Conservation (phyloP, 352 stramenopile genomes). For the Phytophthora agathidicida region DNA sequence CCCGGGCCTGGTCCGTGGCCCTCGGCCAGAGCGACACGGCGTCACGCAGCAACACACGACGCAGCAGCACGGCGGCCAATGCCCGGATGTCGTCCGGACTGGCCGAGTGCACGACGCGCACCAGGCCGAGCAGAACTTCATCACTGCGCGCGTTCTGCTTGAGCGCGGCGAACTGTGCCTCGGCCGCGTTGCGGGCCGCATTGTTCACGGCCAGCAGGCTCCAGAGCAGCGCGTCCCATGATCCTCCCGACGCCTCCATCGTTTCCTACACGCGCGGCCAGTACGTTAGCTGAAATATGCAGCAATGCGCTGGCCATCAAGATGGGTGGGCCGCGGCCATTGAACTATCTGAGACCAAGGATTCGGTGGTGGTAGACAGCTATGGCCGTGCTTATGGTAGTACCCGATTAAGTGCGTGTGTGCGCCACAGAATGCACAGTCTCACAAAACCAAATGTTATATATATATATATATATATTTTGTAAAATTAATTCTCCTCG, state of each 20-base stretch:
- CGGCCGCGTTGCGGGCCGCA: conserved; percentile 65
- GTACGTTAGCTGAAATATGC: conserved; percentile 1
- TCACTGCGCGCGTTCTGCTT: conserved; percentile 60
- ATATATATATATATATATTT: too few species aligned
- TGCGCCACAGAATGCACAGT: too few species aligned
- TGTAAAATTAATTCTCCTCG: too few species aligned
- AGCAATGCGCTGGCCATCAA: conserved; percentile 10
- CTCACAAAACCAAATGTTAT: too few species aligned
- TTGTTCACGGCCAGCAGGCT: conserved; percentile 80
- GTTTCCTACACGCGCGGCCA: background rate
- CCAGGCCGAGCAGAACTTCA: conserved; percentile 58
- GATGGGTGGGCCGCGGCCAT: conserved; percentile 3
- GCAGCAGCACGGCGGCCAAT: conserved; percentile 75
- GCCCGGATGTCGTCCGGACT: conserved; percentile 72
- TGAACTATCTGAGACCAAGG: too few species aligned
- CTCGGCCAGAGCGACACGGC: conserved; percentile 79
- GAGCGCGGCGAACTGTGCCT: conserved; percentile 64
- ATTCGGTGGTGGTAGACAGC: too few species aligned
- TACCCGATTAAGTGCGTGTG: too few species aligned
- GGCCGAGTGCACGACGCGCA: conserved; percentile 62
- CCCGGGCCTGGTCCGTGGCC: conserved; percentile 50
- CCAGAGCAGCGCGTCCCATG: conserved; percentile 73
- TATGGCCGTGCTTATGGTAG: too few species aligned
- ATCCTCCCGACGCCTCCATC: conserved; percentile 15
- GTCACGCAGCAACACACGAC: conserved; percentile 78